These are phyloP conservation scores for Pythium scleroteichum DNA, from an alignment of 352 stramenopile species.

Conservation along the genomic window DNA sequence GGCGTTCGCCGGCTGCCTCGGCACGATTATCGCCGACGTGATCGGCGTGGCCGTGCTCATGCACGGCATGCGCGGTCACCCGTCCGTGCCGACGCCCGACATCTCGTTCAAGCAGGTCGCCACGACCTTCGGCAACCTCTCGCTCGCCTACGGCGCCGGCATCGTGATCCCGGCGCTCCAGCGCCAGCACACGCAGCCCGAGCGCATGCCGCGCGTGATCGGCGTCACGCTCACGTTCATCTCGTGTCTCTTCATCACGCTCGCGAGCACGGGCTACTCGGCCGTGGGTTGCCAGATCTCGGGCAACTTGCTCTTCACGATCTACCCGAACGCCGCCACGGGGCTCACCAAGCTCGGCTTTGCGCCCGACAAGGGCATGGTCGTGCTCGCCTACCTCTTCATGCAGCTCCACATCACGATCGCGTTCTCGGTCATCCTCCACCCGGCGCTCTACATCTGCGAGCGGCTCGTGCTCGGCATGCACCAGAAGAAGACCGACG, in stretches of 20 bases:
- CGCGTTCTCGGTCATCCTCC: no score
- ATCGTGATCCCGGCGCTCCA: constrained; percentile 3
- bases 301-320: no score
- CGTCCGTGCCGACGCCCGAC: constrained; percentile 36
- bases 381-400: no score
- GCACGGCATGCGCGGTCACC: constrained; percentile 49
- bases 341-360: no score
- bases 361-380: no score
- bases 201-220: constrained; percentile 3
- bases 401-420: no score
- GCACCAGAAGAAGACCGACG: constrained; percentile 33
- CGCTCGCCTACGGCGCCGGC: constrained; percentile 47
- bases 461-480: constrained; percentile 35
- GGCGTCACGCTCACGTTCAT: constrained; percentile 29
- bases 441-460: no score
- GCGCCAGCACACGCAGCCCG: constrained; percentile 4
- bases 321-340: no score
- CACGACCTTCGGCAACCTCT: constrained; percentile 53
- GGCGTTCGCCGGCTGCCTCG: constrained; percentile 47
- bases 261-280: constrained; percentile 34
- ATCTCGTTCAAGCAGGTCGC: constrained; percentile 51
- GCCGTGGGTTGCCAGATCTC: no score
- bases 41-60: constrained; percentile 48
- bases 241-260: constrained; percentile 43
- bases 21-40: constrained; percentile 51